A percentile compares a stretch with the other conserved stretches of the same genome.
phyloP scores from a whole-genome alignment of 139 green algal species.

The Haematococcus lacustris region DNA sequence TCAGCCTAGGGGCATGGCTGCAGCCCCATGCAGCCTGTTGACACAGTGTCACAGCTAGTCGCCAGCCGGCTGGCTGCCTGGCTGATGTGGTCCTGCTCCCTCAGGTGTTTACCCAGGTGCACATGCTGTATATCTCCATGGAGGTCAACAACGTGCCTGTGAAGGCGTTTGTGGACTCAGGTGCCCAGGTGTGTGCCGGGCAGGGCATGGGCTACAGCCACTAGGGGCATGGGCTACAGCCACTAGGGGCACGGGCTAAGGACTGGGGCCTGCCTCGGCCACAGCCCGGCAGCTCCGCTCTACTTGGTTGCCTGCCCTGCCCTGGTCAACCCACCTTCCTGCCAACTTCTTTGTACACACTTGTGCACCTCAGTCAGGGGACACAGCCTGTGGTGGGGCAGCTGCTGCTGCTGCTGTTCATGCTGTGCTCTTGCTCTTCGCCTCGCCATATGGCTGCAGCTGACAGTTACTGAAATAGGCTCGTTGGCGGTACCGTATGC shows the following conservation, averaged over 20 bases:
- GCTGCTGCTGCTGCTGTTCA: not conserved
- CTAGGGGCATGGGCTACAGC: not conserved
- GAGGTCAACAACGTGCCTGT: constrained; percentile 68
- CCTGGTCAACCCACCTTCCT: too few relatives aligned
- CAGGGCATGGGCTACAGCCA: not conserved
- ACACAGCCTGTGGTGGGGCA: not conserved
- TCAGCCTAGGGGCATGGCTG: not conserved
- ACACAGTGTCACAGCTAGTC: too few relatives aligned
- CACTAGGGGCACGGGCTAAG: not conserved
- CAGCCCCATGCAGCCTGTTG: too few relatives aligned
- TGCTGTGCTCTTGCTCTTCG: not conserved
- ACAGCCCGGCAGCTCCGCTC: not conserved
- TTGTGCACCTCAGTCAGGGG: too few relatives aligned
- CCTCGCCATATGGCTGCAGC: constrained; percentile 17
- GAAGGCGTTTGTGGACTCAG: constrained; percentile 79
- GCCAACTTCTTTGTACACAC: too few relatives aligned
- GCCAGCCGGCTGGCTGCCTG: not conserved
- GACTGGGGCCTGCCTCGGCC: not conserved
- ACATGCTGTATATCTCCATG: constrained; percentile 84
- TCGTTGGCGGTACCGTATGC: not conserved
- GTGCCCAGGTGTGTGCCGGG: constrained; percentile 41
- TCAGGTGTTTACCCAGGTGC: constrained; percentile 53
- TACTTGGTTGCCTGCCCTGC: too few relatives aligned
- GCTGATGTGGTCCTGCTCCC: not conserved
- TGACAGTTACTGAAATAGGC: constrained; percentile 44